Conservation (phyloP, 2,329 filamentous ascomycete genomes). For the Colletotrichum chlorophyti region DNA sequence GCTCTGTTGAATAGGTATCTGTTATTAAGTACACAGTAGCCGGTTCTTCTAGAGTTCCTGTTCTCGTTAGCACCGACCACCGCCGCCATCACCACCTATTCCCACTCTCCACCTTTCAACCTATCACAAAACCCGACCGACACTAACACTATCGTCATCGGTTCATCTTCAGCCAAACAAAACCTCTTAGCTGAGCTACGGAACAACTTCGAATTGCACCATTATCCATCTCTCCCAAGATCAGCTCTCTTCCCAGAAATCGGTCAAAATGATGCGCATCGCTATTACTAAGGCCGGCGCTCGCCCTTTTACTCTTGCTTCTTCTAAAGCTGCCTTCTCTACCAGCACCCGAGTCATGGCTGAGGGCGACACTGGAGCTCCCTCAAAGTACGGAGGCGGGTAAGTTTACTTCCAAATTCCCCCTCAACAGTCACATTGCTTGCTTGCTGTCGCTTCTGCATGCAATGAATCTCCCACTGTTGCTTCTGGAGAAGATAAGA, state of each 20-base stretch:
- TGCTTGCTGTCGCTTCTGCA: background rate
- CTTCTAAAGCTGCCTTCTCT: slow-evolving; percentile 64
- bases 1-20: no score
- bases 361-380: slow-evolving; percentile 73
- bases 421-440: background rate
- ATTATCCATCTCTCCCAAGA: slow-evolving; percentile 20
- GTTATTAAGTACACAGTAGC: no score
- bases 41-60: background rate
- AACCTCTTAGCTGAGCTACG: slow-evolving; percentile 3
- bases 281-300: slow-evolving; percentile 61
- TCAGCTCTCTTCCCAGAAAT: slow-evolving; percentile 23
- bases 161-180: background rate
- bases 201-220: slow-evolving; percentile 10
- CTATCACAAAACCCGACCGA: slow-evolving; percentile 26
- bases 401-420: slow-evolving; percentile 45
- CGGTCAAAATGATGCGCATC: slow-evolving; percentile 70
- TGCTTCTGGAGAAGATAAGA: no score
- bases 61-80: slow-evolving; percentile 10
- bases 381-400: slow-evolving; percentile 61
- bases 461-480: no score
- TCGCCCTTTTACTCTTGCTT: slow-evolving; percentile 56
- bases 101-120: slow-evolving; percentile 13
- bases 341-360: slow-evolving; percentile 68
- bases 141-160: slow-evolving; percentile 25
- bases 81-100: background rate